Evolutionary conservation across 768 basidiomycete species (phyloP).

Genomic region (Tricholoma sp.): DNA sequence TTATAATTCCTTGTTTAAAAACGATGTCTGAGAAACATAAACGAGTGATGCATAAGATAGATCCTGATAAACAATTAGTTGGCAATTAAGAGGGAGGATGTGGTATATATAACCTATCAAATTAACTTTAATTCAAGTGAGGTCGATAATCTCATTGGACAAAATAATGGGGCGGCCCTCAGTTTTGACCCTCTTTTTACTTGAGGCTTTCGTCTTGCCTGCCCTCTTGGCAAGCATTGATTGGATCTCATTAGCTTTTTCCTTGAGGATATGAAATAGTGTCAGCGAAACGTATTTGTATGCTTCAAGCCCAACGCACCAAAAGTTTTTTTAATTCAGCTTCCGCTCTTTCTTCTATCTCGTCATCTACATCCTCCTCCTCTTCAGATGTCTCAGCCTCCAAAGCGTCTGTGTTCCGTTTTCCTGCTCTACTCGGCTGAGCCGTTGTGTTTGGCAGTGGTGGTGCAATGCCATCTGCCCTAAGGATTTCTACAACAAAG

Average conservation of each 20-base stretch:
- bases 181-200: constrained; percentile 13
- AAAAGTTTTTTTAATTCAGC: neutral
- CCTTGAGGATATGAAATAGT: neutral
- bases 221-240: constrained; percentile 13
- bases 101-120: neutral
- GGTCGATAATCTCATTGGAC: constrained; percentile 17
- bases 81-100: neutral
- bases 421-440: neutral
- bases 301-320: neutral
- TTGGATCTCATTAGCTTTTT: constrained; percentile 5
- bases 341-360: neutral
- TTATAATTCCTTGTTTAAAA: too few species aligned
- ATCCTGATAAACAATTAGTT: too few species aligned
- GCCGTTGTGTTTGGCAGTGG: neutral
- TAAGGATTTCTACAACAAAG: constrained; percentile 1
- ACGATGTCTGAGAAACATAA: too few species aligned
- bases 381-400: neutral
- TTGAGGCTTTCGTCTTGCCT: neutral
- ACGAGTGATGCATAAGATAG: too few species aligned
- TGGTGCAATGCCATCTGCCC: constrained; percentile 3
- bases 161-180: constrained; percentile 2
- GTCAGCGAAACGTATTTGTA: neutral
- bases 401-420: neutral
- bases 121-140: constrained; percentile 4
- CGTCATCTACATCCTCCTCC: neutral